Percentiles rank a stretch among this genome's conserved stretches.
These are phyloP conservation scores for Diaporthe aspalathi DNA, from an alignment of 2,329 filamentous ascomycete genomes.

Conservation along the genomic window DNA sequence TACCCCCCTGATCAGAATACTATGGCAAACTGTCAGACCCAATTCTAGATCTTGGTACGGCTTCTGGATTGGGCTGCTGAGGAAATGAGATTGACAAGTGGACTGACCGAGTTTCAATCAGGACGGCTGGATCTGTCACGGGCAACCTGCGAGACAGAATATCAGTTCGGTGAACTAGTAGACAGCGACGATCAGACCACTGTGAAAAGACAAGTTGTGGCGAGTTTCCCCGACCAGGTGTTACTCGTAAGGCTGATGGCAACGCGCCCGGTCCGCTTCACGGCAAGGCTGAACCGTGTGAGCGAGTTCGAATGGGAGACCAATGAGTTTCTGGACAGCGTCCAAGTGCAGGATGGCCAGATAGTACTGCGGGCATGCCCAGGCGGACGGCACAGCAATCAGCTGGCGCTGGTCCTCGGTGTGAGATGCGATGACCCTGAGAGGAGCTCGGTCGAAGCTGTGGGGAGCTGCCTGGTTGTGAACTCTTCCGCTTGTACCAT, in stretches of 20 bases:
- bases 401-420: constrained; percentile 48
- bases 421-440: constrained; percentile 43
- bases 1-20: not conserved
- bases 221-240: constrained; percentile 41
- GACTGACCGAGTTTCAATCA: not conserved
- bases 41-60: not conserved
- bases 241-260: constrained; percentile 40
- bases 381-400: constrained; percentile 50
- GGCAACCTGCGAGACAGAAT: constrained; percentile 35
- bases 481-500: constrained; percentile 51
- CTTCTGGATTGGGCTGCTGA: constrained; percentile 32
- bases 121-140: constrained; percentile 39
- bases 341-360: constrained; percentile 44
- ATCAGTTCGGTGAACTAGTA: constrained; percentile 8
- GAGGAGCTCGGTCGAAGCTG: constrained; percentile 45
- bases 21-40: not conserved
- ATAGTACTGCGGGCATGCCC: constrained; percentile 53
- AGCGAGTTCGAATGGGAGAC: constrained; percentile 57
- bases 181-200: constrained; percentile 1
- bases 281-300: constrained; percentile 50
- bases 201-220: constrained; percentile 40
- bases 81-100: not conserved
- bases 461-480: constrained; percentile 52
- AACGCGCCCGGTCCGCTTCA: constrained; percentile 40
- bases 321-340: constrained; percentile 56